These are phyloP conservation scores for Bruguiera parviflora DNA, from an alignment of 345 rosid species.

Conservation along the genomic window DNA sequence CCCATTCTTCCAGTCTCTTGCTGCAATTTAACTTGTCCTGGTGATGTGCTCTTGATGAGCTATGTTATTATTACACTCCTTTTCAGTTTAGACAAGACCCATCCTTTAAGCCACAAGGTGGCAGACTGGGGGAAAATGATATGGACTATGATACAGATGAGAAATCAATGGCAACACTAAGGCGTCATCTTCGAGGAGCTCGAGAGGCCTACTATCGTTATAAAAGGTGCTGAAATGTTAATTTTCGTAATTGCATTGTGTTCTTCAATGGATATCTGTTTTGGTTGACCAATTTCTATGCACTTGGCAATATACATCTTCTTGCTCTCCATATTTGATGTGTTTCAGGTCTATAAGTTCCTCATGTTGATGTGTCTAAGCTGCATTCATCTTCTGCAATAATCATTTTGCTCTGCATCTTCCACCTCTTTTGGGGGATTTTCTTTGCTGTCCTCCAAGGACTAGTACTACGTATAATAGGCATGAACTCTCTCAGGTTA, in stretches of 20 bases:
- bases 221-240: conserved; percentile 59
- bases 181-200: conserved; percentile 93
- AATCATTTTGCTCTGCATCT: neutral
- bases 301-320: neutral
- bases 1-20: neutral
- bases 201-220: conserved; percentile 89
- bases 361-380: neutral
- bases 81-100: conserved; percentile 84
- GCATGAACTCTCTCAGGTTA: neutral
- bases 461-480: neutral
- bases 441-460: neutral
- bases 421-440: neutral
- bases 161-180: conserved; percentile 96
- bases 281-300: conserved; percentile 1
- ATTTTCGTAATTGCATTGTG: neutral
- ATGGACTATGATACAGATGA: conserved; percentile 99
- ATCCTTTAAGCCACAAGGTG: conserved; percentile 98
- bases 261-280: neutral
- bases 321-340: neutral
- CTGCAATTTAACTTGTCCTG: conserved; percentile 6
- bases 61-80: conserved; percentile 24
- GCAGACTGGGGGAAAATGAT: conserved; percentile 94
- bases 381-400: neutral
- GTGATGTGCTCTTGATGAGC: neutral
- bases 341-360: neutral